Conservation (phyloP, 2,329 filamentous ascomycete species). For the Penicillium sp. region DNA sequence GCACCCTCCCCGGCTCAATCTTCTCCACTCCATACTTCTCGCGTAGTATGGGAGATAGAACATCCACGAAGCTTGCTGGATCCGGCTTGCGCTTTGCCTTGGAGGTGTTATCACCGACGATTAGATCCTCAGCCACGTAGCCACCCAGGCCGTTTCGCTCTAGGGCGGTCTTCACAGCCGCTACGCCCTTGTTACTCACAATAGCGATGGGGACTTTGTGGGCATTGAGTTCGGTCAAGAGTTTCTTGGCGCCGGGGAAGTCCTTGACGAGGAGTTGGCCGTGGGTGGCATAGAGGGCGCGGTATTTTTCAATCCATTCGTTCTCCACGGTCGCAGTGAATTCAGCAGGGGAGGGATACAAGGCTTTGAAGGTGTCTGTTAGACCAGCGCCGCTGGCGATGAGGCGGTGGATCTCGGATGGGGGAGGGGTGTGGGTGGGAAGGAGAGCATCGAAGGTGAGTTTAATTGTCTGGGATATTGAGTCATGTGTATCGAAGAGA, state of each 20-base stretch:
- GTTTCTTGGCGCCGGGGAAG: conserved; percentile 17
- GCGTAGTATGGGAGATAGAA: conserved; percentile 16
- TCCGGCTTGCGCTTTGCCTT: conserved; percentile 18
- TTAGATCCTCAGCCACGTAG: conserved; percentile 13
- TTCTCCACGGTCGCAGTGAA: conserved; percentile 11
- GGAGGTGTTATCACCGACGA: conserved; percentile 18
- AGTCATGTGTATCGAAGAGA: conserved; percentile 20
- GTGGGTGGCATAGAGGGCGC: conserved; percentile 21
- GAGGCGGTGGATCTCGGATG: conserved; percentile 12
- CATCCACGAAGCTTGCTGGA: conserved; percentile 14
- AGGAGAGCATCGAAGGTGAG: conserved; percentile 15
- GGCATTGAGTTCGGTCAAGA: conserved; percentile 13
- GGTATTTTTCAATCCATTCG: conserved; percentile 24
- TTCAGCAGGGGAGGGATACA: conserved; percentile 5
- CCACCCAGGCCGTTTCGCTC: conserved; percentile 7
- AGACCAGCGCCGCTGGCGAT: conserved; percentile 18
- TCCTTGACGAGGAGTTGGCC: conserved; percentile 22
- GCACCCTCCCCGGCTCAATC: not conserved
- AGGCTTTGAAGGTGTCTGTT: conserved; percentile 12
- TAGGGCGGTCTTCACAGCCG: conserved; percentile 19
- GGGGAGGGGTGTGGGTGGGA: conserved; percentile 9
- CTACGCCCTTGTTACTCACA: conserved; percentile 27
- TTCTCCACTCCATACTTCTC: conserved; percentile 3
- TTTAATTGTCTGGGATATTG: conserved; percentile 17
- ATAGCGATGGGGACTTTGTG: conserved; percentile 20